Evolutionary conservation across 2,329 filamentous ascomycete species (phyloP), one percentile per base, ranked within the genome.

Genomic region (Parasarocladium wereldwijsianum): DNA sequence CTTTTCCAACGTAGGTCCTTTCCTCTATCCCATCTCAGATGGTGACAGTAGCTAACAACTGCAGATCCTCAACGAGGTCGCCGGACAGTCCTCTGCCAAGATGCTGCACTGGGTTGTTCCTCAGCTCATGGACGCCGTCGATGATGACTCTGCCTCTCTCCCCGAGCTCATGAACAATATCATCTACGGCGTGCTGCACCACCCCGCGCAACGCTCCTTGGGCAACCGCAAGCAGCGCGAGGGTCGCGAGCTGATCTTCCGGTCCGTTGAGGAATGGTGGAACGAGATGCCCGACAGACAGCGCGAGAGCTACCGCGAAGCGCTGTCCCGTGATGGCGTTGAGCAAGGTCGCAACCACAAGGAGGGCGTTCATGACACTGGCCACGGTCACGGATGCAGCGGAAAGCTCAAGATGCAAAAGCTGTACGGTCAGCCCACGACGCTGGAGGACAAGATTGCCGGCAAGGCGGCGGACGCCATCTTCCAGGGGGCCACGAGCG

Each of bases 221-320:
- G 81, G 78, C 27, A 62, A 74, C 13, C 78, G 85, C 44, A 80
- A 77, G 8, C 74, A 73, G 9, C 46, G 55, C 6, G 79, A 92
- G 42, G 79, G 84, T 32, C 80, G 84, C 32, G 52, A 61, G 17
- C 58, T 74, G 40, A 87, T 93, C 74, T 93, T 86, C 55, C 51
- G 61, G n/a, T 74, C 76, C 12, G 76, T 94, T 5, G 62, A 81
- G 52, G 60, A 79, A 39, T 94, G 86, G 86, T 94, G 86, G 86
- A 50, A 58, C 23, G 58, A 68, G 32, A 72, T 84, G 56, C 58
- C 59, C 29, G 66, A 76, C 5, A 49, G 57, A 17, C 71, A 73
- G 34, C 69, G 73, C 40, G 60, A 80, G 10, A 69, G 72, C 19
- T 72, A 90, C 38, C 76, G 83, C 32, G 55, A 65, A 30, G 79